Evolutionary conservation across 169 alveolate genomes (phyloP).

Genomic region (Plasmodium fragile): DNA sequence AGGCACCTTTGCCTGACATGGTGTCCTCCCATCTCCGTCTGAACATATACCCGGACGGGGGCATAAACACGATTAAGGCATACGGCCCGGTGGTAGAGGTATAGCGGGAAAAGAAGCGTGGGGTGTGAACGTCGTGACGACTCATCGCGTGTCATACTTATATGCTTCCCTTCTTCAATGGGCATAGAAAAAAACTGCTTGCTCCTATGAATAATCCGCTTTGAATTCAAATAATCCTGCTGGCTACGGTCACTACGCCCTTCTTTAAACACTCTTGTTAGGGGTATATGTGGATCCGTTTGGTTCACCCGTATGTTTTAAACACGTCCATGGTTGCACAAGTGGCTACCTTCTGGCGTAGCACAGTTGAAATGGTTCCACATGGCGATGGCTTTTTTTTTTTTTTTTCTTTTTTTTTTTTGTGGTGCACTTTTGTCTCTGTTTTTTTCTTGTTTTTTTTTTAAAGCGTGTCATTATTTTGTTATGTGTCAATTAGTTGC

Average conservation of each 20-base stretch:
- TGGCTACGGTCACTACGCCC: not conserved
- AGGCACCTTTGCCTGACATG: not conserved
- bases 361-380: not conserved
- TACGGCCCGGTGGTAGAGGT: conserved; percentile 49
- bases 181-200: not conserved
- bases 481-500: not conserved
- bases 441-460: not conserved
- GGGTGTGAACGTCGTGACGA: not conserved
- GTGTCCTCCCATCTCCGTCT: conserved; percentile 68
- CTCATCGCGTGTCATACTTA: not conserved
- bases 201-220: not conserved
- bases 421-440: not conserved
- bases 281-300: not conserved
- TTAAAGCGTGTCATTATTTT: not conserved
- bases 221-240: not conserved
- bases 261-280: not conserved
- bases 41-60: conserved; percentile 76
- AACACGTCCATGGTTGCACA: not conserved
- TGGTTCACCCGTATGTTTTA: not conserved
- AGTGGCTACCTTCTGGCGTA: not conserved
- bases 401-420: too few species aligned
- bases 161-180: not conserved
- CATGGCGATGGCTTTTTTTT: not conserved
- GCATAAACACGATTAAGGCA: conserved; percentile 73
- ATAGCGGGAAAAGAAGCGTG: not conserved